Evolutionary conservation across 768 basidiomycete genomes (phyloP), one percentile per base, ranked within the genome.

Genomic region (Boletus rubescentipes): DNA sequence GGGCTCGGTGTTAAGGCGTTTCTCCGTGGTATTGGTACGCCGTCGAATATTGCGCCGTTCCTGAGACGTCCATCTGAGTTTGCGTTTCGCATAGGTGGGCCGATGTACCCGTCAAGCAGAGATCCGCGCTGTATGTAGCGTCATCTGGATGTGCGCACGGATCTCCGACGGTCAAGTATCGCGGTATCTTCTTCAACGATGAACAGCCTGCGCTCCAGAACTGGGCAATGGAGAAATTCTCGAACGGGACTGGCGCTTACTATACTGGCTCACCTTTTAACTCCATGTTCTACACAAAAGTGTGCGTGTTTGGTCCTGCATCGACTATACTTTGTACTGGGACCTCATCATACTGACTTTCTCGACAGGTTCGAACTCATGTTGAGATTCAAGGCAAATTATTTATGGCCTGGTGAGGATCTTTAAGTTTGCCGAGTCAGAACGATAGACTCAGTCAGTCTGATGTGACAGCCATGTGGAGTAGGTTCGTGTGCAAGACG

Each of bases 121-220:
- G 1, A 11, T 41, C 39, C 21, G 49, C 12, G n/a, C 8, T 45
- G 7, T 49, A 43, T 21, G 36, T 47, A 12, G 39, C 34, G 21
- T 10, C 37, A n/a, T 34, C 21, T 34, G 32, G 52, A 15, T 53
- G 30, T 36, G 32, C 26, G 10, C 23, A 55, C 18, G 53, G 37
- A 15, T 44, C 41, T 11, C 40, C 87, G 3, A 82, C 81, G 9
- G 84, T 89, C 52, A 82, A 87, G 63, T 88, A 85, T 60, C 79
- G 87, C 32, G 87, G 82, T 14, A 79, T 49, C 16, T 38, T 34
- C 26, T 26, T 53, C 32, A 6, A 15, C 10, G 16, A 52, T 26
- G 34, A 51, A 36, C 38, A 29, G 23, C 6, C 31, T 49, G 23
- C 23, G 23, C 46, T 39, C 20, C 37, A 40, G 29, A 39, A 34